Evolutionary conservation across 495 filamentous ascomycete genomes (phyloP).

Genomic region (Coniosporium apollinis): DNA sequence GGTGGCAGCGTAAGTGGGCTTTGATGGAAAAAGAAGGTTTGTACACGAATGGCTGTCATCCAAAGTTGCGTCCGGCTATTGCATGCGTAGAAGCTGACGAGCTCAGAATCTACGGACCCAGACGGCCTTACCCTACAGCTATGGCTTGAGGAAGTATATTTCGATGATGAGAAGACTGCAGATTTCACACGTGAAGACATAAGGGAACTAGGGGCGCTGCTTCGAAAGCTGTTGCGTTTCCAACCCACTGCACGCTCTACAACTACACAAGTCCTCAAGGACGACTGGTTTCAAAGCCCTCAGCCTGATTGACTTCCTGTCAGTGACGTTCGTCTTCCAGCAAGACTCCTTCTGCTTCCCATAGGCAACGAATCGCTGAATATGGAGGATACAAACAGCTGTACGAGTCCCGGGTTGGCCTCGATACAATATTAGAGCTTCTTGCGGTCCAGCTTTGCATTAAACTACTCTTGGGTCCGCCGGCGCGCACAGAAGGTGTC

Average conservation of each 20-base stretch:
- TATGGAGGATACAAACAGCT: too few species aligned
- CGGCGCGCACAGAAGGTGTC: too few species aligned
- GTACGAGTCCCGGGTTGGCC: too few species aligned
- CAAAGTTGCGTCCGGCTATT: neutral
- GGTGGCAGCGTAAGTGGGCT: constrained; percentile 19
- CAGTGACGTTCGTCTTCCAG: too few species aligned
- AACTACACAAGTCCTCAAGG: neutral
- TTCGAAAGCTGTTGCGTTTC: neutral
- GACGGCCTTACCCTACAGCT: neutral
- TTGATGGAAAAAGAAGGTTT: constrained; percentile 1
- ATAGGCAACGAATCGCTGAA: too few species aligned
- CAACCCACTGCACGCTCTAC: neutral
- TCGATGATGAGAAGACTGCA: neutral
- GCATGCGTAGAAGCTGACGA: neutral
- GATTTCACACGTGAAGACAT: neutral
- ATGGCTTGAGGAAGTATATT: neutral
- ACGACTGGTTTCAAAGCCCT: too few species aligned
- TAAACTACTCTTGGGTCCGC: too few species aligned
- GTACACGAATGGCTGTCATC: neutral
- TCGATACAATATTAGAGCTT: too few species aligned
- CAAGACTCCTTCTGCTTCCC: too few species aligned
- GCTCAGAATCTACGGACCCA: neutral
- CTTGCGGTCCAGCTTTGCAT: too few species aligned
- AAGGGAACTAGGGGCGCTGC: neutral
- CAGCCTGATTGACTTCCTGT: too few species aligned